phyloP scores from a whole-genome alignment of 1,139 yeast genomes.

The Ogataea hybrid region DNA sequence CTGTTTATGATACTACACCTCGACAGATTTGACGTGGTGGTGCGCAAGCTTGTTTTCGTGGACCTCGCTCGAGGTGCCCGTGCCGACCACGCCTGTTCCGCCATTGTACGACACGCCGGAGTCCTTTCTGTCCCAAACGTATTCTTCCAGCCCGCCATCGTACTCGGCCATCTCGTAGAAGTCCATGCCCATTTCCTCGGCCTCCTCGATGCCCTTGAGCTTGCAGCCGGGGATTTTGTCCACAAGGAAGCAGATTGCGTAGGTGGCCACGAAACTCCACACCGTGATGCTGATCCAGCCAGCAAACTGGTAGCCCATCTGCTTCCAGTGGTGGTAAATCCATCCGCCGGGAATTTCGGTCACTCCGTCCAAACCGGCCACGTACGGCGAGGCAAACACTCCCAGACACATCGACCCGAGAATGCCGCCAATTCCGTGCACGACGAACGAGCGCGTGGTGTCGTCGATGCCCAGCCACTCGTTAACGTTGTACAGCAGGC shows the following conservation, averaged over 20 bases:
- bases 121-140: conserved; percentile 7
- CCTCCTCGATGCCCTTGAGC: conserved; percentile 42
- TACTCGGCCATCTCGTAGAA: conserved; percentile 37
- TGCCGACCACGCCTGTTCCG: conserved; percentile 10
- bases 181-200: conserved; percentile 51
- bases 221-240: conserved; percentile 47
- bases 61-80: conserved; percentile 15
- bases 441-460: conserved; percentile 43
- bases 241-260: conserved; percentile 40
- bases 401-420: conserved; percentile 44
- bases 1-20: too few species aligned
- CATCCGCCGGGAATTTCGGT: conserved; percentile 49
- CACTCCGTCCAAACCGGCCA: conserved; percentile 46
- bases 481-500: conserved; percentile 37
- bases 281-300: conserved; percentile 38
- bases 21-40: conserved; percentile 14
- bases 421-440: conserved; percentile 51
- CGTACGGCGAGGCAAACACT: conserved; percentile 45
- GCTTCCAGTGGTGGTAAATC: conserved; percentile 48
- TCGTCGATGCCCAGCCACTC: conserved; percentile 48
- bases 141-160: conserved; percentile 23
- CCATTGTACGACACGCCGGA: conserved; percentile 10
- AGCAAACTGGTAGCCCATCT: conserved; percentile 51
- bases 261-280: conserved; percentile 44
- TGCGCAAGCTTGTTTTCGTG: conserved; percentile 19